These are phyloP conservation scores for Gossypium mustelinum DNA, from an alignment of 345 rosid species.

Conservation along the genomic window DNA sequence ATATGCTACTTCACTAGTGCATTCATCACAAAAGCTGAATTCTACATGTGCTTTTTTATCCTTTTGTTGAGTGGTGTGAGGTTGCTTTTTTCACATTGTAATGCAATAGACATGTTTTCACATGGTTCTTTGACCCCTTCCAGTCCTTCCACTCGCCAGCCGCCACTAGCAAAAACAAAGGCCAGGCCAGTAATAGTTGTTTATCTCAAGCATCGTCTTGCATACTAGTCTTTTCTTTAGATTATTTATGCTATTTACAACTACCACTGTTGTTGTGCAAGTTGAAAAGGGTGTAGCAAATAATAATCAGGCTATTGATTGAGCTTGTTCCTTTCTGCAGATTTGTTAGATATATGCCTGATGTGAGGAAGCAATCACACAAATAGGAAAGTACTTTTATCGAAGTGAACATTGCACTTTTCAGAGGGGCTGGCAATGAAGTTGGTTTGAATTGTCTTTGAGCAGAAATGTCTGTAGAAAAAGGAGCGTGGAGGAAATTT, in stretches of 20 bases:
- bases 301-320: not conserved
- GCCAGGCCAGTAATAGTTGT: not conserved
- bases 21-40: not conserved
- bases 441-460: not conserved
- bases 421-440: not conserved
- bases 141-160: not conserved
- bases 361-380: not conserved
- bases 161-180: not conserved
- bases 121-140: slow-evolving; percentile 26
- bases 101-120: slow-evolving; percentile 10
- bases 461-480: not conserved
- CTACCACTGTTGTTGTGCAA: not conserved
- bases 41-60: slow-evolving; percentile 2
- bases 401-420: not conserved
- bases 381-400: not conserved
- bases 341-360: not conserved
- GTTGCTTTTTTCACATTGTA: not conserved
- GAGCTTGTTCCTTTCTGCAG: not conserved
- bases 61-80: not conserved
- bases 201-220: not conserved
- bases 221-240: not conserved
- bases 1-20: not conserved
- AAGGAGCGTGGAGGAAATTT: not conserved
- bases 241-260: not conserved
- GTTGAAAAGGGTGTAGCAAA: not conserved